phyloP scores from a whole-genome alignment of 495 filamentous ascomycete genomes.

The Aspergillus nidulans region DNA sequence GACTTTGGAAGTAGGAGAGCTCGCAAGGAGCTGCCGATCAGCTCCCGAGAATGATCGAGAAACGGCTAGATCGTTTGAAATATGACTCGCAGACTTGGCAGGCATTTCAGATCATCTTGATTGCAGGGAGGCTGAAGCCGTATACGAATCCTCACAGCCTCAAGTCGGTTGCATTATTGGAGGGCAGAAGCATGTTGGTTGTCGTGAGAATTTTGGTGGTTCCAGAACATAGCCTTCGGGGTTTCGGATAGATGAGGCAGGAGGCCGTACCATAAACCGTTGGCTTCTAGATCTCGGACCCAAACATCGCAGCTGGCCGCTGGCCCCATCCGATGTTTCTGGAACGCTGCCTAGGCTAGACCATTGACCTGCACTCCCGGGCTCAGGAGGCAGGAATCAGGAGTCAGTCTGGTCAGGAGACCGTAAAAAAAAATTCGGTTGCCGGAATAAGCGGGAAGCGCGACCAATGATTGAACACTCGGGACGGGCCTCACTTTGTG shows the following conservation, averaged over 20 bases:
- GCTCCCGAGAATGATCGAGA: constrained; percentile 4
- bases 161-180: not conserved
- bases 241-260: constrained; percentile 23
- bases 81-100: constrained; percentile 18
- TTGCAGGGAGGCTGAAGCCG: constrained; percentile 14
- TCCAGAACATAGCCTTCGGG: constrained; percentile 7
- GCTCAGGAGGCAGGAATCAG: not conserved
- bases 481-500: not conserved
- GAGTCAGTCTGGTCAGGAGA: not conserved
- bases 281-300: constrained; percentile 21
- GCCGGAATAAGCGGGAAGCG: constrained; percentile 10
- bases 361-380: not conserved
- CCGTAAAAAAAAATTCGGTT: constrained; percentile 2
- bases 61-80: constrained; percentile 14
- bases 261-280: constrained; percentile 12
- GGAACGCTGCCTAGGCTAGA: constrained; percentile 15
- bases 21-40: constrained; percentile 3
- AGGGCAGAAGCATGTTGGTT: not conserved
- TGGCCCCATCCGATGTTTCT: constrained; percentile 21
- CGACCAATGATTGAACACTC: not conserved
- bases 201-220: constrained; percentile 3
- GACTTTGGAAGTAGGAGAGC: constrained; percentile 3
- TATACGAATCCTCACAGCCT: constrained; percentile 10
- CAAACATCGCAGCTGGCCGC: constrained; percentile 11
- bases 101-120: constrained; percentile 7